Base-by-base conservation (phyloP, 352 stramenopile species). In the Globisporangium iwayamae region DNA sequence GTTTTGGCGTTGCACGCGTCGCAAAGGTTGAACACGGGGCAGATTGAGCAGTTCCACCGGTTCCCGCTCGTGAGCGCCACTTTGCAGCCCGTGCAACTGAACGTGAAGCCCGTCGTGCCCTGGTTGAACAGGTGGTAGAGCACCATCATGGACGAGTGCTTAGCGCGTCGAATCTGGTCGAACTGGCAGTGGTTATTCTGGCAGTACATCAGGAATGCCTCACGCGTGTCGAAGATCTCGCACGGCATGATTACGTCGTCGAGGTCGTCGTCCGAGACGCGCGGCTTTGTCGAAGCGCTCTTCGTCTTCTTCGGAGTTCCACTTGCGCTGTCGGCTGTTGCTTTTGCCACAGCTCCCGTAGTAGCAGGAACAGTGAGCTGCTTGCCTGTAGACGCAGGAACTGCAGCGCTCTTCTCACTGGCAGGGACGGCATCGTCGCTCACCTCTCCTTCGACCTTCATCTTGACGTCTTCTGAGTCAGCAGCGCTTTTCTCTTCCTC, bases 21-120 rank as follows among this genome's bases (percentile, higher is more conserved):
- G 66, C 96, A 99, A 39, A 98, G 83, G 67, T 98, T 97, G 71
- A 98, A 99, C 47, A 98, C 90, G 18, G 91, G 90, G 70, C 96
- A 99, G 34, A 96, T 97, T 1, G 93, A 96, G 68, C 96, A 99
- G 69, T 98, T 97, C 84, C 94, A 99, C 22, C 95, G 87, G 61
- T 98, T 97, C 6, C 96, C 97, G 66, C 80, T 86, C n/a, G 98
- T 75, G 67, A 99, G 91, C 65, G 98, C 97, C 39, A 87, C 82
- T 47, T 95, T 94, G 75, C 97, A 99, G 14, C 90, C 83, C 3
- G 86, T 93, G 76, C 97, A 99, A 62, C 97, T 96, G 63, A 98
- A 97, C 45, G 98, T 96, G 80, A 99, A 99, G 45, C 98, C 98
- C 11, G 96, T 98, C 39, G 94, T 98, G 70, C 98, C 96, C 60